phyloP scores from a whole-genome alignment of 177 flowering plant species.

The Telopea speciosissima region DNA sequence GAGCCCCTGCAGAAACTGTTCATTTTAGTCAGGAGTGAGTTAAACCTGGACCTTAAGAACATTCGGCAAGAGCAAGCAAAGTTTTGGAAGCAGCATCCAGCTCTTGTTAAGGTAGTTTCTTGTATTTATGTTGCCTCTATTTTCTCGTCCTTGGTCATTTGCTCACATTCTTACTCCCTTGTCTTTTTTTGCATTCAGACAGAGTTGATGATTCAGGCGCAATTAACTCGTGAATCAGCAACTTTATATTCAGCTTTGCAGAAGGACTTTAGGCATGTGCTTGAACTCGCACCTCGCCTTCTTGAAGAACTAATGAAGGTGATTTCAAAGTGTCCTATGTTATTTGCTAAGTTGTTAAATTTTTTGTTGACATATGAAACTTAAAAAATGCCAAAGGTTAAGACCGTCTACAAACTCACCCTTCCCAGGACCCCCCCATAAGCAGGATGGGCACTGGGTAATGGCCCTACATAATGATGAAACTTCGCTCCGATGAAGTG shows the following conservation, averaged over 20 bases:
- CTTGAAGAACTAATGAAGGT: constrained; percentile 98
- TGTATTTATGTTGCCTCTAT: background rate
- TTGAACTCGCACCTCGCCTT: constrained; percentile 91
- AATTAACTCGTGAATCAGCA: constrained; percentile 71
- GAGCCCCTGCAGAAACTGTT: constrained; percentile 92
- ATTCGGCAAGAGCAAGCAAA: constrained; percentile 93
- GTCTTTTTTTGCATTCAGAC: constrained; percentile 47
- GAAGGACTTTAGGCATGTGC: constrained; percentile 64
- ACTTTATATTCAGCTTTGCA: constrained; percentile 54
- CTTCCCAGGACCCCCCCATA: no score
- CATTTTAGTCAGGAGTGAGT: constrained; percentile 78
- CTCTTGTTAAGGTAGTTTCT: constrained; percentile 61
- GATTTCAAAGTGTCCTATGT: background rate
- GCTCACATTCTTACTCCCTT: constrained; percentile 10
- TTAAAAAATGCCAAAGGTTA: no score
- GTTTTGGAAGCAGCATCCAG: constrained; percentile 97
- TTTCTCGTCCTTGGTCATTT: background rate
- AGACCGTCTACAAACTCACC: no score
- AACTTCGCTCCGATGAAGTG: background rate
- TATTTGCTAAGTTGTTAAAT: background rate
- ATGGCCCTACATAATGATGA: background rate
- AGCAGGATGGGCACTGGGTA: no score
- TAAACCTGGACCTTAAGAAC: constrained; percentile 85
- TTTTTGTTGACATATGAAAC: no score
- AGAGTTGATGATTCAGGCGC: constrained; percentile 88